Conservation (phyloP, 805 yeast species). For the Spathaspora girioi region DNA sequence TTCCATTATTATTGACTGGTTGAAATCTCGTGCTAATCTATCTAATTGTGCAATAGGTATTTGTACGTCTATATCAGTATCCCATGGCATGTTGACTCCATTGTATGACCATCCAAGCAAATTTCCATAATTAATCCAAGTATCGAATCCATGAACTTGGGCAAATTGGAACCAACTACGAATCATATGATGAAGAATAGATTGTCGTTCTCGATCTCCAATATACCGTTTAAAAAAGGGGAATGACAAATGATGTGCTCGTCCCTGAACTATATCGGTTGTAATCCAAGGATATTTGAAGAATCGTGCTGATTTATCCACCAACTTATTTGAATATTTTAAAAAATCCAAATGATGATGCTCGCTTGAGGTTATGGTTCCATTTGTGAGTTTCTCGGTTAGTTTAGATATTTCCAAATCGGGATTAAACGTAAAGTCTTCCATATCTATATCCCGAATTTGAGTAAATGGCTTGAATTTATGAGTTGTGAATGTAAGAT, state of each 20-base stretch:
- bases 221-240: constrained; percentile 36
- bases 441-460: constrained; percentile 12
- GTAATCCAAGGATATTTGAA: constrained; percentile 40
- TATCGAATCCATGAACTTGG: constrained; percentile 23
- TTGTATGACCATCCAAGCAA: constrained; percentile 29
- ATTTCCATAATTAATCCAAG: constrained; percentile 28
- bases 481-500: constrained; percentile 3
- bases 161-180: constrained; percentile 36
- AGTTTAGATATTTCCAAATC: constrained; percentile 23
- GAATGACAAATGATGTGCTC: constrained; percentile 29
- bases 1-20: constrained; percentile 21
- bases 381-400: constrained; percentile 11
- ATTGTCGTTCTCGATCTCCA: constrained; percentile 32
- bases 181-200: constrained; percentile 34
- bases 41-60: constrained; percentile 23
- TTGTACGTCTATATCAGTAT: constrained; percentile 28
- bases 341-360: constrained; percentile 25
- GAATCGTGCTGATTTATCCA: constrained; percentile 24
- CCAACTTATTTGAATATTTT: constrained; percentile 20
- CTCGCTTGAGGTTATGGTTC: constrained; percentile 15
- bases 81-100: constrained; percentile 31
- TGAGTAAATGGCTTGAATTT: constrained; percentile 4
- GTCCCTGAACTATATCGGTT: constrained; percentile 31
- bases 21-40: constrained; percentile 20
- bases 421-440: constrained; percentile 30